Base-by-base conservation (phyloP, 2,329 filamentous ascomycete species). In the Fusarium brachygibbosum region DNA sequence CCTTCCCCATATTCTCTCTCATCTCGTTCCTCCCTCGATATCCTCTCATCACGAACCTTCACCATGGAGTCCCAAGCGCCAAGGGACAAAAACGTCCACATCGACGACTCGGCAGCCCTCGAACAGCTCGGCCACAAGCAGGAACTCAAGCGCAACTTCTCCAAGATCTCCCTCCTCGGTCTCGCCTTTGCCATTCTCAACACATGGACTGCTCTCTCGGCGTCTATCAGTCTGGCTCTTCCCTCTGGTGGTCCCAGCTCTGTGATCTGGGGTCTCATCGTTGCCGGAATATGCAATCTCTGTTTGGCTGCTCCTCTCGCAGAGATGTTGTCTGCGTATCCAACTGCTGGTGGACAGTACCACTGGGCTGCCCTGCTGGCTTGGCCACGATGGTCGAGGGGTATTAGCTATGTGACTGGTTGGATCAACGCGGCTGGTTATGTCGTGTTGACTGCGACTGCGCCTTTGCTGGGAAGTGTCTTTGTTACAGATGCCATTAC, bases 381-480 rank as follows among this genome's bases (percentile, higher is more conserved):
- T 32, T 90, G 88, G 82, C 83, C 84, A 61, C 80, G 79, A 57
- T 90, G 85, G 83, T 86, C 87, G 19, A 87, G 88, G 1, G 81
- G 88, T 31, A 84, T 92, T 13, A 90, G 88, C 46, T 93, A 90
- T 82, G 86, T 89, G 46, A 92, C 90, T 0, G 91, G 91, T 29
- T 93, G 90, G 90, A 91, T 90, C 76, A 91, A 90, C 71, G 86
- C 89, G 37, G 88, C 88, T n/a, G 90, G 90, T 17, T 93, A 90
- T 89, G 88, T 92, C 32, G 87, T 88, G 12, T 79, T 93, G 54
- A 89, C 88, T 6, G 90, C 91, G 10, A 91, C 90, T 0, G 90
- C 87, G 17, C 89, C 90, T 2, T 82, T 92, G 23, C 83, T 93
- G 7, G 90, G 88, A 14, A 90, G 88, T 70, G 86, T 90, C 66